Base-by-base conservation (phyloP, 2,329 filamentous ascomycete genomes). In the Ascochyta rabiei region DNA sequence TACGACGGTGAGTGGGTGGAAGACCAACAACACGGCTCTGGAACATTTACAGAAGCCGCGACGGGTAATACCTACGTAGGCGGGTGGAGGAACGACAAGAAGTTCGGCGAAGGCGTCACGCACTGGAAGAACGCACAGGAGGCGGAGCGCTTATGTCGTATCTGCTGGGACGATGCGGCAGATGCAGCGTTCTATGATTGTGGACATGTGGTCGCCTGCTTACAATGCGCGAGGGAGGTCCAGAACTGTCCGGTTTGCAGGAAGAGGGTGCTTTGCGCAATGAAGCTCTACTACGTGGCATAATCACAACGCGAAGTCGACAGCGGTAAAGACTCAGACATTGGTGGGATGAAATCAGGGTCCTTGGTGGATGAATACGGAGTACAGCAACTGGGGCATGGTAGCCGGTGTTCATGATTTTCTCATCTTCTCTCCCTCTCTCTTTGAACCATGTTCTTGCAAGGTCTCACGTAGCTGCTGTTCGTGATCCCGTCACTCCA, bases 131-230 rank as follows among this genome's bases (percentile, higher is more conserved):
- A 84, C 23, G 85, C 84, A 2, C 84, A 87, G 49, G 84, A 87
- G 53, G 82, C 85, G 58, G 80, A 82, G 70, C 77, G 81, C 40
- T 67, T 83, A 6, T 88, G 85, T 67, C 79, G 83, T 52, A 86
- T 88, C 53, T 88, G 85, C 75, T 87, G 83, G 70, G 80, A 82
- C n/a, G 80, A 81, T 39, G 80, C 81, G 37, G 82, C 84, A 48
- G 82, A 85, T 56, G 82, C 84, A 4, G 78, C 84, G 6, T 86
- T 88, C 67, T 84, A 84, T 61, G 83, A 85, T 59, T 88, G 85
- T 60, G 85, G 85, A 0, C 85, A 88, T 64, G 82, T 87, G 16
- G 81, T 85, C 40, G 82, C 84, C 3, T 88, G 85, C 59, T 73
- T 84, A 53, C 75, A 74, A n/a, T 88, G 85, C 64, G 85, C 85